A percentile compares a stretch with the other conserved stretches of the same genome.
These are phyloP conservation scores for Xylaria sp. DNA, from an alignment of 2,329 filamentous ascomycete species.

Conservation along the genomic window DNA sequence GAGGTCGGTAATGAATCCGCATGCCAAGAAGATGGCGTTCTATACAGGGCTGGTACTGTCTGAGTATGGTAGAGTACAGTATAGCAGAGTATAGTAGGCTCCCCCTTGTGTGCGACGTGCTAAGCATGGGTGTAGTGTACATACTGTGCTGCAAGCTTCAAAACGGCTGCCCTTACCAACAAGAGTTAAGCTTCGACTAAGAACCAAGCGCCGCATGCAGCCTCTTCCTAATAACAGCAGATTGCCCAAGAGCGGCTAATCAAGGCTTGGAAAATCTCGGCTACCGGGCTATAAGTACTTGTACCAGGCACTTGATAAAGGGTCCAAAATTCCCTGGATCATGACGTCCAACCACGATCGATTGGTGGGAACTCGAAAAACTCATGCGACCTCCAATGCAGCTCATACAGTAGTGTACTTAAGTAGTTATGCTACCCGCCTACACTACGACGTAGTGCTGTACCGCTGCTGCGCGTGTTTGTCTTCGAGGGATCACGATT, in stretches of 20 bases:
- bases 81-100: too few species aligned
- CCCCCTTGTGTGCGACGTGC: neutral
- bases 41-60: conserved; percentile 8
- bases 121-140: too few species aligned
- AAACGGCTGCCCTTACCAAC: neutral
- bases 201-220: conserved; percentile 23
- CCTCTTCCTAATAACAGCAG: conserved; percentile 23
- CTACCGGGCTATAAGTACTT: neutral
- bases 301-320: conserved; percentile 8
- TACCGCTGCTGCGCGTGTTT: too few species aligned
- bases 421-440: neutral
- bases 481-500: too few species aligned
- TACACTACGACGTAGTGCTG: neutral
- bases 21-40: conserved; percentile 3
- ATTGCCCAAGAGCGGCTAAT: conserved; percentile 29
- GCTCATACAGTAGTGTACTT: conserved; percentile 5
- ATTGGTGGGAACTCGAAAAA: conserved; percentile 22
- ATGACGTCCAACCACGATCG: conserved; percentile 12
- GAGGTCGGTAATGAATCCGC: neutral
- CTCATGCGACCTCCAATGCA: conserved; percentile 19
- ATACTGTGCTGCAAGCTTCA: neutral
- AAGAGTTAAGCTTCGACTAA: conserved; percentile 21
- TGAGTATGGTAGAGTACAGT: too few species aligned
- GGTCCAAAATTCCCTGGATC: conserved; percentile 12
- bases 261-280: conserved; percentile 23